Conservation (phyloP, 495 filamentous ascomycete species). For the Daldinia caldariorum region DNA sequence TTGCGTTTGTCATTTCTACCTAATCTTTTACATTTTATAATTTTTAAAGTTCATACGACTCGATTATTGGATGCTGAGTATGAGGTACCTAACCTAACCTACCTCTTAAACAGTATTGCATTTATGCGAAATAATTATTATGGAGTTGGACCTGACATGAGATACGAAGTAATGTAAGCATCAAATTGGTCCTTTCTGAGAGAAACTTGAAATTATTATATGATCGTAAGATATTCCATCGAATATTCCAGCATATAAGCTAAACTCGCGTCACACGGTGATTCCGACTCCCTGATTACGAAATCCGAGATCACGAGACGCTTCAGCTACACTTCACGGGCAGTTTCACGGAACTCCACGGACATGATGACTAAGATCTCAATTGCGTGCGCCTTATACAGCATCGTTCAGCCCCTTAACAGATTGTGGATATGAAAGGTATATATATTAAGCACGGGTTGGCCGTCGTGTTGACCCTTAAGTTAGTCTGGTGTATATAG, state of each 20-base stretch:
- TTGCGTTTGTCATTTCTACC: slow-evolving; percentile 2
- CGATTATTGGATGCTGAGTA: too few relatives aligned
- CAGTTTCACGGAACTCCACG: background rate
- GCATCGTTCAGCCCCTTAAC: background rate
- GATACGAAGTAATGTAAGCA: too few relatives aligned
- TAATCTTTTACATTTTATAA: too few relatives aligned
- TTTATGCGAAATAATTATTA: background rate
- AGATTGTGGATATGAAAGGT: background rate
- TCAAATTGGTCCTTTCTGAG: background rate
- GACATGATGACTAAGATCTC: background rate
- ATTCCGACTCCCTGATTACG: too few relatives aligned
- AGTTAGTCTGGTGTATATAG: background rate
- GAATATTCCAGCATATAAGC: background rate
- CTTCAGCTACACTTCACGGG: background rate
- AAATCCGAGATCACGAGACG: background rate
- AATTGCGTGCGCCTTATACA: background rate
- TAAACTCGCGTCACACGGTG: background rate
- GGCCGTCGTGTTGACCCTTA: background rate
- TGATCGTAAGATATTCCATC: background rate
- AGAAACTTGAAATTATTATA: background rate
- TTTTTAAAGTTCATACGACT: background rate
- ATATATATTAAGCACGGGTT: background rate
- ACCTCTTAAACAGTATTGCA: background rate
- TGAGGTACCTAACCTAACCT: too few relatives aligned
- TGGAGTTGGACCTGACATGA: background rate